These are phyloP conservation scores for Fraxinus floribunda DNA, from an alignment of 305 asterid genomes.

Conservation along the genomic window DNA sequence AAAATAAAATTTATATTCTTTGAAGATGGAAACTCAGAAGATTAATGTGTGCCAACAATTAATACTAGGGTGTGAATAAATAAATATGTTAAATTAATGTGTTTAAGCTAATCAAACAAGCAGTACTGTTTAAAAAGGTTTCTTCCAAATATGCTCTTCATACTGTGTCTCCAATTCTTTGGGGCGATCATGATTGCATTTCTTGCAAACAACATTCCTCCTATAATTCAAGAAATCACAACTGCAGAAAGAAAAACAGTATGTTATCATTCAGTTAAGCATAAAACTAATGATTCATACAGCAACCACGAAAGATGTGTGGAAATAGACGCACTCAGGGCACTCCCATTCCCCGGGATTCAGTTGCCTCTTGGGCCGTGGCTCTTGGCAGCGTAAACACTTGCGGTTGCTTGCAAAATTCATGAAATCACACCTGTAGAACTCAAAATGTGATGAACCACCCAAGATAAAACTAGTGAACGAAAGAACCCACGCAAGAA, in stretches of 20 bases:
- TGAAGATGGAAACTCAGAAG: not conserved
- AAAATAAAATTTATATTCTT: not conserved
- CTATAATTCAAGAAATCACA: constrained; percentile 64
- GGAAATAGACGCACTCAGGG: constrained; percentile 53
- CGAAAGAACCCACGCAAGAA: constrained; percentile 1
- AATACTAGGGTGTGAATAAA: not conserved
- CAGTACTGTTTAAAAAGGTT: constrained; percentile 35
- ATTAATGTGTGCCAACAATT: not conserved
- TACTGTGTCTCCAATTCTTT: constrained; percentile 18
- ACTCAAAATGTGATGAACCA: constrained; percentile 18
- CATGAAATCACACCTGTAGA: constrained; percentile 65
- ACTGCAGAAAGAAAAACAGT: constrained; percentile 35
- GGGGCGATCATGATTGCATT: constrained; percentile 54
- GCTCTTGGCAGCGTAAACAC: constrained; percentile 60
- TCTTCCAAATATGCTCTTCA: constrained; percentile 43
- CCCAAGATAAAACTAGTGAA: constrained; percentile 1
- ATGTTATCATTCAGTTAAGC: not conserved
- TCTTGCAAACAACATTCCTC: constrained; percentile 59
- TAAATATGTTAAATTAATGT: not conserved
- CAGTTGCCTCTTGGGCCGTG: constrained; percentile 56
- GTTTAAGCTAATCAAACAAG: not conserved
- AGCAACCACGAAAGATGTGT: constrained; percentile 8
- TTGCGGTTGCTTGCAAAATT: constrained; percentile 63
- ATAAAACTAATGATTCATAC: constrained; percentile 21
- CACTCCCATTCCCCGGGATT: constrained; percentile 88